Evolutionary conservation across 2,329 filamentous ascomycete genomes (phyloP).

Genomic region (Sclerotinia trifoliorum): DNA sequence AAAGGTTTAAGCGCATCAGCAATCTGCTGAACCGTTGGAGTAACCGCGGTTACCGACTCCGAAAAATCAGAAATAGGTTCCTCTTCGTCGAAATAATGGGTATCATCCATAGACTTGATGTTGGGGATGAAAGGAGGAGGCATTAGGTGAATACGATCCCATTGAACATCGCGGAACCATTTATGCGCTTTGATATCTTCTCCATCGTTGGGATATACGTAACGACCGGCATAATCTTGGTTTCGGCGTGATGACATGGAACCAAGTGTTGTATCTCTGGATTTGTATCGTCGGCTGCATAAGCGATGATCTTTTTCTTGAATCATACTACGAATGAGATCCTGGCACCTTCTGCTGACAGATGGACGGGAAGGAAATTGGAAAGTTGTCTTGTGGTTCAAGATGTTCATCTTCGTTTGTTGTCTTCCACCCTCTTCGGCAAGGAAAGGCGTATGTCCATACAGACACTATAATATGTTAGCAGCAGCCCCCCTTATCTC

Average conservation of each 20-base stretch:
- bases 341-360: slow-evolving; percentile 69
- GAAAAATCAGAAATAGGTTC: slow-evolving; percentile 66
- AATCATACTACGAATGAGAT: slow-evolving; percentile 72
- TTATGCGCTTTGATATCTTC: slow-evolving; percentile 85
- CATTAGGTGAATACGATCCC: slow-evolving; percentile 70
- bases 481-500: not conserved
- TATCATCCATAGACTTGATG: slow-evolving; percentile 67
- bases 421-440: slow-evolving; percentile 70
- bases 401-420: slow-evolving; percentile 81
- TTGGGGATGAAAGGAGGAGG: slow-evolving; percentile 78
- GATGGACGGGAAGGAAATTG: slow-evolving; percentile 65
- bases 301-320: slow-evolving; percentile 73
- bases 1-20: slow-evolving; percentile 38
- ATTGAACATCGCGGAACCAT: slow-evolving; percentile 79
- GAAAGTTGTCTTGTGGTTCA: slow-evolving; percentile 69
- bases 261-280: slow-evolving; percentile 53
- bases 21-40: slow-evolving; percentile 35
- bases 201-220: slow-evolving; percentile 81
- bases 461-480: slow-evolving; percentile 63
- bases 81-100: slow-evolving; percentile 87
- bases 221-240: slow-evolving; percentile 50
- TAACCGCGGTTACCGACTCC: slow-evolving; percentile 42
- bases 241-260: slow-evolving; percentile 26
- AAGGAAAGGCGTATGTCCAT: slow-evolving; percentile 87
- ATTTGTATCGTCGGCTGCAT: slow-evolving; percentile 71